Base-by-base conservation (phyloP, 2,329 filamentous ascomycete species). In the Xylariaceae sp. region DNA sequence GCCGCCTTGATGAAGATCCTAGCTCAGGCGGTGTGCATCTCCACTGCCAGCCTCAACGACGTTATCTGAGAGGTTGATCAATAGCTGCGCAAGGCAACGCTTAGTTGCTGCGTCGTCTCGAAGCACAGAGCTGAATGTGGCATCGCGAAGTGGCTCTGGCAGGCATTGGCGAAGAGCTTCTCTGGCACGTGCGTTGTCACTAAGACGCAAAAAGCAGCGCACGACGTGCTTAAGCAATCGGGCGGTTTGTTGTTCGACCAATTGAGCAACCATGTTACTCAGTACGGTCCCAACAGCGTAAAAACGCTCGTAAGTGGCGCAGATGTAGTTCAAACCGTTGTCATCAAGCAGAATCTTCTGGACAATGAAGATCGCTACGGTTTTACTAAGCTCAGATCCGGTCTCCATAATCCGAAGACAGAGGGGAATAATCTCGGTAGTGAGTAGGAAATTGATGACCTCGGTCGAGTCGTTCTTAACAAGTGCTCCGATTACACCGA, bases 361-460 rank as follows among this genome's bases (percentile, higher is more conserved):
- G 16, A 99, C 95, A 69, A 99, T 99, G 79, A 99, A 99, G 69
- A 99, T 99, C 56, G 95, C 95, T 12, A 99, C 95, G 0, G 95
- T 99, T 81, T 99, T 99, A 81, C 92, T 97, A 59, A 99, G 84
- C 76, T 99, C 95, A 0, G 93, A 97, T 46, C 95, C 95, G 0
- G 95, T 99, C 79, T 99, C 95, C 95, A 99, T 99, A 71, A 99
- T 99, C 60, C 95, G 88, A 40, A 99, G 87, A 75, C 95, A 99
- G 11, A 99, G 85, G 8, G 95, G 95, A 56, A 99, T 99, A 66
- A 99, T 99, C 77, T 99, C 95, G 26, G 95, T 99, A 1, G 95
- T 98, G 45, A 99, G 83, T 51, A 99, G 88, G 74, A 99, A 99
- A 80, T 98, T 98, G 80, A 99, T 99, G 58, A 98, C 95, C 71